These are phyloP conservation scores for Phytophthora tubulina DNA, from an alignment of 352 stramenopile genomes.

Conservation along the genomic window DNA sequence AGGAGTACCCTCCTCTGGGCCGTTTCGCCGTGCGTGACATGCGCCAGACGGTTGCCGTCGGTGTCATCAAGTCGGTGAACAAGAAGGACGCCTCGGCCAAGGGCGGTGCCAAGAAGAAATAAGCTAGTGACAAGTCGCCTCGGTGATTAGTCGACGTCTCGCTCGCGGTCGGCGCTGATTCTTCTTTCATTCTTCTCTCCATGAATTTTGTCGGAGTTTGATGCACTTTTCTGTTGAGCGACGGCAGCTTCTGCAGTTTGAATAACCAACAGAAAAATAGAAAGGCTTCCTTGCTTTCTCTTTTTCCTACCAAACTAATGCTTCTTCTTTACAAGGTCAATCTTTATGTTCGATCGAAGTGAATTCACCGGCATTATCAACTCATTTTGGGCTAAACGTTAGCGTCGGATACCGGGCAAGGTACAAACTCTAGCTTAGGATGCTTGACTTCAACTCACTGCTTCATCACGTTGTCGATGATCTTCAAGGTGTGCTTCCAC, in stretches of 20 bases:
- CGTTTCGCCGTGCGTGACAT: slow-evolving; percentile 98
- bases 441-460: slow-evolving; percentile 5
- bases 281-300: slow-evolving; percentile 47
- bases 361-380: too few species aligned
- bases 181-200: slow-evolving; percentile 40
- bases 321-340: not conserved
- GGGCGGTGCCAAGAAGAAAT: slow-evolving; percentile 58
- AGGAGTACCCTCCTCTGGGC: slow-evolving; percentile 96
- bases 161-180: slow-evolving; percentile 22
- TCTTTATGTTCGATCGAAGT: not conserved
- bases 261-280: slow-evolving; percentile 58
- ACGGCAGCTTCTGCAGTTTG: slow-evolving; percentile 45
- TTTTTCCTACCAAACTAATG: slow-evolving; percentile 8
- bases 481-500: slow-evolving; percentile 41
- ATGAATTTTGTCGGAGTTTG: slow-evolving; percentile 33
- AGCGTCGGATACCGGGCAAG: too few species aligned
- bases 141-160: slow-evolving; percentile 38
- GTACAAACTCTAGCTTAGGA: too few species aligned
- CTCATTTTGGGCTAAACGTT: not conserved
- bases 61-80: slow-evolving; percentile 96
- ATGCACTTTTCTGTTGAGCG: slow-evolving; percentile 36
- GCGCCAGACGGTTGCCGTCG: slow-evolving; percentile 96
- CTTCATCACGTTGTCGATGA: slow-evolving; percentile 35
- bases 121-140: slow-evolving; percentile 35
- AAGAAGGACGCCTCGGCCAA: slow-evolving; percentile 75